A percentile compares a stretch with the other conserved stretches of the same genome.
These are phyloP conservation scores for Lasiodiplodia hormozganensis DNA, from an alignment of 2,329 filamentous ascomycete species.

Conservation along the genomic window DNA sequence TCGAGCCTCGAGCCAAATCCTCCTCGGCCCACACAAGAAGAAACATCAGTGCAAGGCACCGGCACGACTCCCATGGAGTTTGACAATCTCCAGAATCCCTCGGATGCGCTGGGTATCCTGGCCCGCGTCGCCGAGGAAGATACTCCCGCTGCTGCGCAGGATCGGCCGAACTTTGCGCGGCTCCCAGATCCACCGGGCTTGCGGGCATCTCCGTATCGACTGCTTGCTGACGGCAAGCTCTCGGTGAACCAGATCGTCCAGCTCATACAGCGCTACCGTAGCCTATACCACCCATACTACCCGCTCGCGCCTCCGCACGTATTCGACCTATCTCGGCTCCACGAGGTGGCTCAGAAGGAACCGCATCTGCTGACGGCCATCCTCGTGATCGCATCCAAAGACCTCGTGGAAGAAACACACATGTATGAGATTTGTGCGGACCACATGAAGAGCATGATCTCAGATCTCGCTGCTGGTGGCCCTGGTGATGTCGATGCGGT, in stretches of 20 bases:
- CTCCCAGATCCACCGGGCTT: slow-evolving; percentile 38
- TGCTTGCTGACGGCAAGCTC: slow-evolving; percentile 51
- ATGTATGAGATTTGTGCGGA: slow-evolving; percentile 71
- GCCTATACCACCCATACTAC: slow-evolving; percentile 73
- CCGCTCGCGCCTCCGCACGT: slow-evolving; percentile 69
- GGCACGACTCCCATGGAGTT: slow-evolving; percentile 38
- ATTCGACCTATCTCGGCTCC: slow-evolving; percentile 61
- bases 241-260: slow-evolving; percentile 57
- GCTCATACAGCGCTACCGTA: slow-evolving; percentile 65
- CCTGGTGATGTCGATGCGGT: slow-evolving; percentile 74
- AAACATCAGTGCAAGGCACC: slow-evolving; percentile 2
- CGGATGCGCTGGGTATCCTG: slow-evolving; percentile 57
- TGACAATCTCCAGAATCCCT: slow-evolving; percentile 57
- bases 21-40: slow-evolving; percentile 3
- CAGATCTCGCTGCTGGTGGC: slow-evolving; percentile 69
- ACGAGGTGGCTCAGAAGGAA: slow-evolving; percentile 65
- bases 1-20: slow-evolving; percentile 19
- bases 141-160: slow-evolving; percentile 8
- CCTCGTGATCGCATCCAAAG: slow-evolving; percentile 73
- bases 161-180: slow-evolving; percentile 9
- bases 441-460: slow-evolving; percentile 74
- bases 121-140: slow-evolving; percentile 53
- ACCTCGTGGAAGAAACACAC: slow-evolving; percentile 68
- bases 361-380: slow-evolving; percentile 73
- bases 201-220: slow-evolving; percentile 48